Percentiles rank a stretch among this genome's conserved stretches.
Conservation (phyloP, 139 green algal genomes). For the Pycnococcus provasolii region DNA sequence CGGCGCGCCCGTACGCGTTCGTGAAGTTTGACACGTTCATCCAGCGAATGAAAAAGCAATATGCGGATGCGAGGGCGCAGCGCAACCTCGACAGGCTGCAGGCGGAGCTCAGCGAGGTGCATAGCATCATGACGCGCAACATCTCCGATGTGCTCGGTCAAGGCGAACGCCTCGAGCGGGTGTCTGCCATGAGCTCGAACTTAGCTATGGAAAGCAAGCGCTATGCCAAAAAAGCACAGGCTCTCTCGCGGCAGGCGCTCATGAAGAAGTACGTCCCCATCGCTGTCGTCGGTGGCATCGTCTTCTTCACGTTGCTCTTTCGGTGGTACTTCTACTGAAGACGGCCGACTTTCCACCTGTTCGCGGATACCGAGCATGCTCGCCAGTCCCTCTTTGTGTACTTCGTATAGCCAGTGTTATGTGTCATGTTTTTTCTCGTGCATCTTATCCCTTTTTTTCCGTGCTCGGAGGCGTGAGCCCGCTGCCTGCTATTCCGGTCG, state of each 20-base stretch:
- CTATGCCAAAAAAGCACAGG: conserved; percentile 71
- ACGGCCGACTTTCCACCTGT: background rate
- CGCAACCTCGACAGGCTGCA: conserved; percentile 88
- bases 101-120: conserved; percentile 52
- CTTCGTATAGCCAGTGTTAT: no score
- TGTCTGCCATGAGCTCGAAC: conserved; percentile 66
- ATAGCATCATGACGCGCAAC: conserved; percentile 97
- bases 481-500: no score
- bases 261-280: conserved; percentile 87
- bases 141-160: conserved; percentile 95
- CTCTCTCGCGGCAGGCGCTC: conserved; percentile 80
- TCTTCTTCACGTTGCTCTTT: conserved; percentile 62
- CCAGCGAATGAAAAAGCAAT: conserved; percentile 96
- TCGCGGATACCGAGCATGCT: no score
- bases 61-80: conserved; percentile 90
- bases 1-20: conserved; percentile 90
- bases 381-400: no score
- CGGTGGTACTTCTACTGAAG: background rate
- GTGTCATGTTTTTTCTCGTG: no score
- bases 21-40: conserved; percentile 99
- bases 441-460: no score
- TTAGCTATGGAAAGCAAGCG: conserved; percentile 70
- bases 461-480: no score
- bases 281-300: conserved; percentile 44
- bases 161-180: conserved; percentile 82